Base-by-base conservation (phyloP, 169 alveolate species). In the Eimeria mitis region DNA sequence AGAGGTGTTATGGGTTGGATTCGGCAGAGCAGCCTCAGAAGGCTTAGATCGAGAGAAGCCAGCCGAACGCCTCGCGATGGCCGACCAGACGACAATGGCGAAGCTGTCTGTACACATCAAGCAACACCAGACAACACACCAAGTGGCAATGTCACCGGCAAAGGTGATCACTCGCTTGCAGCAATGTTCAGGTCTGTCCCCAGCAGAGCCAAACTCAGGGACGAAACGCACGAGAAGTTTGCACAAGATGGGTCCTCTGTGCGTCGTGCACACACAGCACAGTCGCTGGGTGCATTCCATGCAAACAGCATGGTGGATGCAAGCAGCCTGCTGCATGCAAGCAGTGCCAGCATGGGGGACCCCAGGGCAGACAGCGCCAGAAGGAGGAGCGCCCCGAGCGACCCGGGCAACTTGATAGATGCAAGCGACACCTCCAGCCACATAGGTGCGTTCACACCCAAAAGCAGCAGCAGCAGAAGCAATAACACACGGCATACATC, bases 181-280 rank as follows among this genome's bases (percentile, higher is more conserved):
- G 91, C 75, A n/a, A 84, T 56, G 91, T 84, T 84, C 28, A 59
- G 3, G 40, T 84, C 76, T 16, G 75, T 84, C 14, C 61, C 91
- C 34, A 44, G 91, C 44, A 34, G 61, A 34, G 61, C 75, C 14
- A 28, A 54, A 34, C 56, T 59, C 52, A 84, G 25, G 8, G 61
- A 37, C 23, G 75, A 56, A 40, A 7, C n/a, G 21, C 52, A 9
- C 61, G 78, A 44, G 11, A 21, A 14, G 65, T 42, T 21, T 28
- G 37, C 37, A 23, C 61, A 61, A 1, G 52, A 54, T 23, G 56
- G 34, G 61, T 78, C 54, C 25, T 61, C 56, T 23, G 25, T 84
- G 54, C 91, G 34, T 16, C 75, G 91, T 3, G 37, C 91, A 4
- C 52, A 54, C 31, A 81, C 89, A 25, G 49, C 89, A 5, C 89